phyloP scores from a whole-genome alignment of 2,329 filamentous ascomycete genomes.

The Claviceps cyperi region DNA sequence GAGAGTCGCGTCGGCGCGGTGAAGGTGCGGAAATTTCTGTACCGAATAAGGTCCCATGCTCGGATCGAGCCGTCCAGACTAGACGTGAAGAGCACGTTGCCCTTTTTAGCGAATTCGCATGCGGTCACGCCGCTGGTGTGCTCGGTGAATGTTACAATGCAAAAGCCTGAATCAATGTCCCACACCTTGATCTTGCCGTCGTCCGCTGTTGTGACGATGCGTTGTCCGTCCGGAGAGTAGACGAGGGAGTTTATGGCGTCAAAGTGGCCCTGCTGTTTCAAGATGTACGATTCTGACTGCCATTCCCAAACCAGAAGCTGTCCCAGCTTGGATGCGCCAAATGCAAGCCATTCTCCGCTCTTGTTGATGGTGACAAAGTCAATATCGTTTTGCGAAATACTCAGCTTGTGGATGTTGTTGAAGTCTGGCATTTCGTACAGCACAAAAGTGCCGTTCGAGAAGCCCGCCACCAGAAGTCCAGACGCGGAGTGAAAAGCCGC shows the following conservation, averaged over 20 bases:
- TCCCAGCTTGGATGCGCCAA: conserved; percentile 86
- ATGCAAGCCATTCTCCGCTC: conserved; percentile 91
- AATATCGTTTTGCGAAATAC: conserved; percentile 93
- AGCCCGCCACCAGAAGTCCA: conserved; percentile 89
- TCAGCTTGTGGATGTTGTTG: conserved; percentile 81
- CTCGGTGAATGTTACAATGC: conserved; percentile 94
- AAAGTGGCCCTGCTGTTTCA: conserved; percentile 96
- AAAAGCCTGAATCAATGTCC: conserved; percentile 94
- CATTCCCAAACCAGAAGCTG: conserved; percentile 99
- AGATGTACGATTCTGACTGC: conserved; percentile 96
- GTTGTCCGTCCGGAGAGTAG: conserved; percentile 87
- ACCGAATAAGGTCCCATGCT: conserved; percentile 92
- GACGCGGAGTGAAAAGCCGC: conserved; percentile 78
- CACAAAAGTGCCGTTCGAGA: conserved; percentile 86
- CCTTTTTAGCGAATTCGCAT: conserved; percentile 88
- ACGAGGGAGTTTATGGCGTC: conserved; percentile 88
- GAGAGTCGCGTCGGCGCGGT: conserved; percentile 83
- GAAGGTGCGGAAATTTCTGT: conserved; percentile 94
- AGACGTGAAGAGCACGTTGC: conserved; percentile 89
- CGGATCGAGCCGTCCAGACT: conserved; percentile 88
- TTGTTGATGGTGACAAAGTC: conserved; percentile 91
- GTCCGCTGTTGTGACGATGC: conserved; percentile 84
- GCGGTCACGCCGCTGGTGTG: conserved; percentile 89
- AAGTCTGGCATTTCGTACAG: conserved; percentile 95
- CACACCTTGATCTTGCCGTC: conserved; percentile 98